Evolutionary conservation across 305 asterid genomes (phyloP).

Genomic region (Fraxinus angustifolia): DNA sequence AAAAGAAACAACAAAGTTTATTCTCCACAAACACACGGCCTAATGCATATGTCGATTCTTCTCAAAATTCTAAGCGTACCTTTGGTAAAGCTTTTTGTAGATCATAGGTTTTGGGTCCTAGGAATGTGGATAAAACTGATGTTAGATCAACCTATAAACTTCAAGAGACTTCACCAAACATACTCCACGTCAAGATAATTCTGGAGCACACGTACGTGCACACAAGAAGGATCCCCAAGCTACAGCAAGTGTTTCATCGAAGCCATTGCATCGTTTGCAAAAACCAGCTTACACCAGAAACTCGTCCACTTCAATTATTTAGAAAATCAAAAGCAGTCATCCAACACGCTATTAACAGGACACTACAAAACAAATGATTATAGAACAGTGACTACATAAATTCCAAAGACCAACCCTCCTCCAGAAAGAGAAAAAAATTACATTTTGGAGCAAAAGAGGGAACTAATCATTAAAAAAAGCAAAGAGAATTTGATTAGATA

Average conservation of each 20-base stretch:
- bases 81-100: not conserved
- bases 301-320: slow-evolving; percentile 1
- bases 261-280: not conserved
- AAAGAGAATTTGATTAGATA: not conserved
- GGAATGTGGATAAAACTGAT: not conserved
- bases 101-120: not conserved
- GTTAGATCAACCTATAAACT: not conserved
- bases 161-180: not conserved
- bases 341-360: not conserved
- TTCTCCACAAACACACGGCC: not conserved
- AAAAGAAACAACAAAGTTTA: too few relatives aligned
- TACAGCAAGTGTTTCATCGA: not conserved
- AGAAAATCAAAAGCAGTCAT: slow-evolving; percentile 10
- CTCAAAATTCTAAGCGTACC: not conserved
- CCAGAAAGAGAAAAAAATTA: not conserved
- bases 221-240: not conserved
- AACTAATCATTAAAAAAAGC: not conserved
- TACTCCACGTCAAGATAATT: not conserved
- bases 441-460: not conserved
- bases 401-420: slow-evolving; percentile 7
- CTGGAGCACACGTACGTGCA: not conserved
- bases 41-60: not conserved
- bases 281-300: not conserved
- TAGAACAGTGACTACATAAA: slow-evolving; percentile 1
- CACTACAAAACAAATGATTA: not conserved